These are phyloP conservation scores for Hanseniaspora lindneri DNA, from an alignment of 805 yeast species.

Conservation along the genomic window DNA sequence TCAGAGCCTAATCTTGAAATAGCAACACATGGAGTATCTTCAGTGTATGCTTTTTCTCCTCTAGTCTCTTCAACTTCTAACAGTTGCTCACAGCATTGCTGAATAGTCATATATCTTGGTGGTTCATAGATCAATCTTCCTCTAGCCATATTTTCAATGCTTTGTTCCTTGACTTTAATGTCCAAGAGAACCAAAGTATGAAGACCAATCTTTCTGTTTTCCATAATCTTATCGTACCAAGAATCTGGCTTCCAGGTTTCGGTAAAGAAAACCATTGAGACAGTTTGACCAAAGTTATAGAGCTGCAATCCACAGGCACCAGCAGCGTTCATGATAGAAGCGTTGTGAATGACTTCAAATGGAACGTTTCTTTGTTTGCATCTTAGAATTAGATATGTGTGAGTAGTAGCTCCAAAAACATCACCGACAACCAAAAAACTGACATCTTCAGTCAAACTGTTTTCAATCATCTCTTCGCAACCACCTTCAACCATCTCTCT, in stretches of 20 bases:
- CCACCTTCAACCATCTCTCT: slow-evolving; percentile 89
- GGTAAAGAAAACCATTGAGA: slow-evolving; percentile 91
- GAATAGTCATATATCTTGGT: slow-evolving; percentile 88
- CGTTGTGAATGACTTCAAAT: slow-evolving; percentile 82
- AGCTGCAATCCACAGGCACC: slow-evolving; percentile 96
- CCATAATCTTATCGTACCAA: slow-evolving; percentile 78
- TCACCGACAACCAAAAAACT: slow-evolving; percentile 96
- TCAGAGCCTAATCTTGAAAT: slow-evolving; percentile 87
- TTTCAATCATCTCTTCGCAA: slow-evolving; percentile 66
- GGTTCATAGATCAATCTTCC: slow-evolving; percentile 91
- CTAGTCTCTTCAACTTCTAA: slow-evolving; percentile 76
- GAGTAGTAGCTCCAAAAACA: slow-evolving; percentile 96
- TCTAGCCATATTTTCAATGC: slow-evolving; percentile 83
- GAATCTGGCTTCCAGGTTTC: slow-evolving; percentile 95
- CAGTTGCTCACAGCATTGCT: slow-evolving; percentile 78
- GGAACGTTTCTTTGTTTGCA: slow-evolving; percentile 74
- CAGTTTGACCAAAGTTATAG: slow-evolving; percentile 92
- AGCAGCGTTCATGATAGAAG: slow-evolving; percentile 95
- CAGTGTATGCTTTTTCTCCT: slow-evolving; percentile 66
- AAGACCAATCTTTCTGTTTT: slow-evolving; percentile 78
- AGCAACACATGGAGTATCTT: slow-evolving; percentile 85
- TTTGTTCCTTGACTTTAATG: slow-evolving; percentile 93
- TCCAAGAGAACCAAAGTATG: slow-evolving; percentile 83
- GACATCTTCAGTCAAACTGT: slow-evolving; percentile 69
- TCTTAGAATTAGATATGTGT: slow-evolving; percentile 82